Conservation (phyloP, 1,284 basidiomycete species). For the Abortiporus biennis region DNA sequence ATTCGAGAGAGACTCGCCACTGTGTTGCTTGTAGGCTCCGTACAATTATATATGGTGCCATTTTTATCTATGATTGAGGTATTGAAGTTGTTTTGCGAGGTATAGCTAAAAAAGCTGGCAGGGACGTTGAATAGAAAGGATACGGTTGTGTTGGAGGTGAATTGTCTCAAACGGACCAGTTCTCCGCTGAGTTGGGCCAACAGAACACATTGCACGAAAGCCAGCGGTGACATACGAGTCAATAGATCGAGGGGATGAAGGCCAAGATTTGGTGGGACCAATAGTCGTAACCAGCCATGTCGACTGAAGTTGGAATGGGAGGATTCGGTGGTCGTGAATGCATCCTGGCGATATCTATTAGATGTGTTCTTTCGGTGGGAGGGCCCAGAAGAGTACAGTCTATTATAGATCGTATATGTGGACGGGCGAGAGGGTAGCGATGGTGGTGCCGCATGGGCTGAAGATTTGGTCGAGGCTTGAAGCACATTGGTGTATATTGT, state of each 20-base stretch:
- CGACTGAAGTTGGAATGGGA: background rate
- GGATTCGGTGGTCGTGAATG: background rate
- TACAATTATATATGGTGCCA: background rate
- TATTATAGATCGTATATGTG: conserved; percentile 9
- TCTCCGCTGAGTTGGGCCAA: conserved; percentile 79
- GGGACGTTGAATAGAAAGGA: background rate
- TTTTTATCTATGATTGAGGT: background rate
- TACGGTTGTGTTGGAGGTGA: background rate
- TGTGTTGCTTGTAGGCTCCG: background rate
- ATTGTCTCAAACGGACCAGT: conserved; percentile 54
- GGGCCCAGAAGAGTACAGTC: conserved; percentile 12
- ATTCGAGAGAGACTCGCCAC: conserved; percentile 36
- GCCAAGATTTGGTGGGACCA: conserved; percentile 41
- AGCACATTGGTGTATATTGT: conserved; percentile 86
- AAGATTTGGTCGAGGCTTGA: conserved; percentile 35
- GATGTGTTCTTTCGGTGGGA: too few species aligned
- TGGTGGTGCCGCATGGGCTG: conserved; percentile 10
- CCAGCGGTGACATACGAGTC: conserved; percentile 79
- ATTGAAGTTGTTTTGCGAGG: background rate
- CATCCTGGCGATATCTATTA: too few species aligned
- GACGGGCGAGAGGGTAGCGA: background rate
- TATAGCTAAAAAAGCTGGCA: too few species aligned
- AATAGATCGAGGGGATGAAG: conserved; percentile 86
- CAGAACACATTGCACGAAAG: conserved; percentile 79
- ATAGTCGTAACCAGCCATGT: too few species aligned